These are phyloP conservation scores for Plantago lanceolata DNA, from an alignment of 305 asterid species.

Conservation along the genomic window DNA sequence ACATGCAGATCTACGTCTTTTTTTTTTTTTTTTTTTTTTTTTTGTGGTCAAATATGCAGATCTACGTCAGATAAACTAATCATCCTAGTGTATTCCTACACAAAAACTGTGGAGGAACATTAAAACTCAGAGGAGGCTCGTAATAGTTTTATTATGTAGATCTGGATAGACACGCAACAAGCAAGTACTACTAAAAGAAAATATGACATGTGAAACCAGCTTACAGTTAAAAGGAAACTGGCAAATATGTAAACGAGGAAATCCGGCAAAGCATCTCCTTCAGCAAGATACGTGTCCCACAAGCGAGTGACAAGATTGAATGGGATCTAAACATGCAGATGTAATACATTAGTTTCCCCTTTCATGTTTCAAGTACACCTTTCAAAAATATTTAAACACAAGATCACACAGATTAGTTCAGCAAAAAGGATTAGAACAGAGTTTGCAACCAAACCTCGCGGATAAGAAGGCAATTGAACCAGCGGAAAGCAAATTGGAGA, in stretches of 20 bases:
- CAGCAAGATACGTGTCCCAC: conserved; percentile 99
- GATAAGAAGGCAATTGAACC: conserved; percentile 95
- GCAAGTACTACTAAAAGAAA: background rate
- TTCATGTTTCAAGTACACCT: conserved; percentile 11
- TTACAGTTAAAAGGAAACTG: conserved; percentile 89
- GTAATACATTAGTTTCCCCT: conserved; percentile 13
- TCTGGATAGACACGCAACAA: background rate
- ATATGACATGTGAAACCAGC: conserved; percentile 14
- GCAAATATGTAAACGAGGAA: conserved; percentile 90
- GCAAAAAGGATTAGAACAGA: background rate
- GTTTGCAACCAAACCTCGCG: conserved; percentile 65
- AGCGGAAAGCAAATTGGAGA: conserved; percentile 97
- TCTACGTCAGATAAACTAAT: no score
- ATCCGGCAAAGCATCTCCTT: conserved; percentile 94
- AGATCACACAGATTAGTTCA: conserved; percentile 11
- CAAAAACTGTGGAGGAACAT: background rate
- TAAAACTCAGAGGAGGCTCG: no score
- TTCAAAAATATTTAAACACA: background rate
- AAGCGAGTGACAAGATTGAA: conserved; percentile 79
- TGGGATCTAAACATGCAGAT: conserved; percentile 48
- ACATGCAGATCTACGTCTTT: no score
- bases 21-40: no score
- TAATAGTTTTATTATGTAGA: no score
- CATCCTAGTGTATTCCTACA: background rate
- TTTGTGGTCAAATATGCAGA: no score